Evolutionary conservation across 1,139 yeast species (phyloP).

Genomic region (Schwanniomyces etchellsii): DNA sequence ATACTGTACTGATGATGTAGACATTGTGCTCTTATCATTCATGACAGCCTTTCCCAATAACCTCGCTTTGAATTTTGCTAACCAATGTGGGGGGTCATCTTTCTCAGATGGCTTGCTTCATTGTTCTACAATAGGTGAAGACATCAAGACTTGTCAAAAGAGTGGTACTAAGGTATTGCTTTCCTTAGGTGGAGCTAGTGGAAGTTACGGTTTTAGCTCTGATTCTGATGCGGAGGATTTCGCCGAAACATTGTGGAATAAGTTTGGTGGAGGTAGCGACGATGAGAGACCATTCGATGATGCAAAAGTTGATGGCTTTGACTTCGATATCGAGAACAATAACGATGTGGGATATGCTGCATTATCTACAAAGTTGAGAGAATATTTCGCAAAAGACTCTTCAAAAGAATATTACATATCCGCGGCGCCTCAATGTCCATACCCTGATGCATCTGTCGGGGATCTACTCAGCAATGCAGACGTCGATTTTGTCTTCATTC

Average conservation of each 20-base stretch:
- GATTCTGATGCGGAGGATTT: constrained; percentile 61
- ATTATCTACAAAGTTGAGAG: constrained; percentile 55
- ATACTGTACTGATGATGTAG: constrained; percentile 71
- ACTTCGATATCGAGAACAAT: constrained; percentile 41
- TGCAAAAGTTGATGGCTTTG: constrained; percentile 42
- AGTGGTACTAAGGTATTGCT: constrained; percentile 72
- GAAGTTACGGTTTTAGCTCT: constrained; percentile 65
- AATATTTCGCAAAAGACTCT: constrained; percentile 44
- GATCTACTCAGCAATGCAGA: constrained; percentile 53
- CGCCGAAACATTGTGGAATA: constrained; percentile 77
- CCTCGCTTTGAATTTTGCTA: constrained; percentile 58
- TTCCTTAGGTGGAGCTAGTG: constrained; percentile 86
- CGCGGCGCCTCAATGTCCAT: constrained; percentile 95
- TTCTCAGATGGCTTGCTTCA: constrained; percentile 51
- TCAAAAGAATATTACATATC: constrained; percentile 69
- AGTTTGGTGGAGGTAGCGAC: constrained; percentile 72
- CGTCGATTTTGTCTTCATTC: constrained; percentile 84
- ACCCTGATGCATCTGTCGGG: constrained; percentile 84
- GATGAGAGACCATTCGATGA: constrained; percentile 69
- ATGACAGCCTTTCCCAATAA: constrained; percentile 53
- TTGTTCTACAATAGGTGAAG: constrained; percentile 64
- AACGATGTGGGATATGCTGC: constrained; percentile 54
- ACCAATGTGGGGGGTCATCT: constrained; percentile 53
- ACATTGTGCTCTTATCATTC: constrained; percentile 69
- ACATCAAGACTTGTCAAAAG: constrained; percentile 76